phyloP scores from a whole-genome alignment of 257 asterid genomes.

The Solanum clarkiae region DNA sequence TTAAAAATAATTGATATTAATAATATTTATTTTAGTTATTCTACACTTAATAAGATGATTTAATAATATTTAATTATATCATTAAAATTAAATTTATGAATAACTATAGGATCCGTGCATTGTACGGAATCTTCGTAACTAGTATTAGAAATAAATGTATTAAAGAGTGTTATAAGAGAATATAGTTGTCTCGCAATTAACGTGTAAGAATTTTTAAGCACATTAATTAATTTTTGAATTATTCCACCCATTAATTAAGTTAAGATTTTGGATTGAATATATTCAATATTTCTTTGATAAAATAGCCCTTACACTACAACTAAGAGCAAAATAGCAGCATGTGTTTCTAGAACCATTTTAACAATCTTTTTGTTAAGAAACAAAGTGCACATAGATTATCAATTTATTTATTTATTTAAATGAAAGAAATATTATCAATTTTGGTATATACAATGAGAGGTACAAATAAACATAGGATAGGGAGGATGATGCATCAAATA shows the following conservation, averaged over 20 bases:
- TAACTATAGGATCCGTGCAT: too few species aligned
- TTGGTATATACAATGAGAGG: neutral
- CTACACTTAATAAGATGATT: too few species aligned
- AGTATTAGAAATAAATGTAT: neutral
- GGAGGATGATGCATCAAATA: neutral
- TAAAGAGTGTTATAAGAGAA: neutral
- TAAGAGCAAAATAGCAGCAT: neutral
- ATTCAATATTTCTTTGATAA: neutral
- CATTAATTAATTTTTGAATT: neutral
- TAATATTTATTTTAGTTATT: too few species aligned
- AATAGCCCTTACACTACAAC: neutral
- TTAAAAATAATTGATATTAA: too few species aligned
- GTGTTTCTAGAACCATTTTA: neutral
- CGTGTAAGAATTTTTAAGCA: neutral
- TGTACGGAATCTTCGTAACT: too few species aligned
- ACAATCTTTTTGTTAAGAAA: neutral
- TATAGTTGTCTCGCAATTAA: neutral
- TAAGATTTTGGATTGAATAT: neutral
- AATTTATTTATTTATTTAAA: neutral
- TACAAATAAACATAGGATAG: neutral
- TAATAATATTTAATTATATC: too few species aligned
- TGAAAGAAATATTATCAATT: neutral
- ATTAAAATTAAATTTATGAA: too few species aligned
- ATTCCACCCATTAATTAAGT: neutral
- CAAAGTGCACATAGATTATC: neutral